Conservation (phyloP, 257 asterid genomes). For the Solanum rostratum region DNA sequence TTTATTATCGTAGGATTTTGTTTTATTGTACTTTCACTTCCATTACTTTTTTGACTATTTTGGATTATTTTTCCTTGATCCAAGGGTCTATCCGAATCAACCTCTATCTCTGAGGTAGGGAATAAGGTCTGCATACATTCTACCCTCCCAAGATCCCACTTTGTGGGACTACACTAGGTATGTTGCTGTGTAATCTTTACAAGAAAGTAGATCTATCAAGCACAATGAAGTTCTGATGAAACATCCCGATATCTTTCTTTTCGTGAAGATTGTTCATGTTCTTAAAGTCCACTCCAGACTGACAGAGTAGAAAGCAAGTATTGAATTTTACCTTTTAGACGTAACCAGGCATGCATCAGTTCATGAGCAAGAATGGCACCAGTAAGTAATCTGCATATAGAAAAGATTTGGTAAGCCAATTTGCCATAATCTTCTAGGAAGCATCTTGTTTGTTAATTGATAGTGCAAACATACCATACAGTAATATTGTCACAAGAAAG, state of each 20-base stretch:
- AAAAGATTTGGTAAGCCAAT: background rate
- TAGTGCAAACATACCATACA: background rate
- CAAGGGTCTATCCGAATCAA: background rate
- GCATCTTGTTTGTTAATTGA: background rate
- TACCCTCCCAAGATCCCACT: background rate
- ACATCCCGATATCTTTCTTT: background rate
- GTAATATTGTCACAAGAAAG: background rate
- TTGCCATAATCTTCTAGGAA: background rate
- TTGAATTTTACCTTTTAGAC: conserved; percentile 54
- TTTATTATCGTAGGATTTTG: background rate
- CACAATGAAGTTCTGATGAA: background rate
- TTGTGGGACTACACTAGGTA: background rate
- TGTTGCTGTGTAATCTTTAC: background rate
- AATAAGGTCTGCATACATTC: background rate
- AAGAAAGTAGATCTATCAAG: background rate
- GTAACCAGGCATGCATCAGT: conserved; percentile 96
- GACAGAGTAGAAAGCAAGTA: background rate
- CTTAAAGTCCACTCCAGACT: background rate
- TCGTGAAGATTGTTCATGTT: background rate
- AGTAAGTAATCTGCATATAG: conserved; percentile 62
- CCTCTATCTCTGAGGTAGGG: background rate
- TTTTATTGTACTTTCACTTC: background rate
- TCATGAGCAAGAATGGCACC: conserved; percentile 98
- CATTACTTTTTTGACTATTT: background rate
- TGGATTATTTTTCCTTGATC: background rate